Percentiles rank a stretch among this genome's conserved stretches.
Conservation (phyloP, 305 asterid genomes). For the Coffea humblotiana region DNA sequence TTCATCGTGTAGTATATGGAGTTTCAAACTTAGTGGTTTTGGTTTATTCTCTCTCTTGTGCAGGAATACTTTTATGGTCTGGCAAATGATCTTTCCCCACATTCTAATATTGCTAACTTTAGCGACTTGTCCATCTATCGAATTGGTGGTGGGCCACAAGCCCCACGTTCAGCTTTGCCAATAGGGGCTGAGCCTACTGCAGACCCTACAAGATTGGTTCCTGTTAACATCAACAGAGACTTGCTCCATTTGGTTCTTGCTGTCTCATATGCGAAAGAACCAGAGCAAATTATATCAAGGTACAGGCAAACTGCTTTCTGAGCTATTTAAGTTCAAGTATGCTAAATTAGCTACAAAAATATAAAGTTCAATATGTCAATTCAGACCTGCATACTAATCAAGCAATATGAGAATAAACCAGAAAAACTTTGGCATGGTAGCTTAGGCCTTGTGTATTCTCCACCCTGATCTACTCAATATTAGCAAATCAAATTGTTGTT, state of each 20-base stretch:
- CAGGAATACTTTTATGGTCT: conserved; percentile 97
- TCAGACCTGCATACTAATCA: no score
- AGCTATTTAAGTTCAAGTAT: conserved; percentile 4
- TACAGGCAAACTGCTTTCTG: conserved; percentile 20
- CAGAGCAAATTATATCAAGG: conserved; percentile 88
- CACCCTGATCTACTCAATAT: no score
- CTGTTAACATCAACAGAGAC: conserved; percentile 67
- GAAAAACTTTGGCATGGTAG: no score
- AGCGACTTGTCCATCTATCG: conserved; percentile 73
- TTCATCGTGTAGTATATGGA: neutral
- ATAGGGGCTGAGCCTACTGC: conserved; percentile 96
- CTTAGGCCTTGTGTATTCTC: no score
- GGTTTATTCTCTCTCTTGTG: conserved; percentile 11
- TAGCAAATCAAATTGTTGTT: no score
- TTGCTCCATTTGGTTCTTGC: conserved; percentile 86
- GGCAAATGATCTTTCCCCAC: conserved; percentile 92
- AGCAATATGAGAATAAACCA: no score
- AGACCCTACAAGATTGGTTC: conserved; percentile 75
- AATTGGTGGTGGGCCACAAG: conserved; percentile 95
- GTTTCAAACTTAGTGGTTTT: neutral
- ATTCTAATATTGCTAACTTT: conserved; percentile 74
- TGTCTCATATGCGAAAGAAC: conserved; percentile 89
- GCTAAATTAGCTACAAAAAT: no score
- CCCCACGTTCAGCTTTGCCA: conserved; percentile 98
- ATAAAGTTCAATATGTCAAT: no score